Conservation (phyloP, 345 rosid species). For the Rhizophora mangle region DNA sequence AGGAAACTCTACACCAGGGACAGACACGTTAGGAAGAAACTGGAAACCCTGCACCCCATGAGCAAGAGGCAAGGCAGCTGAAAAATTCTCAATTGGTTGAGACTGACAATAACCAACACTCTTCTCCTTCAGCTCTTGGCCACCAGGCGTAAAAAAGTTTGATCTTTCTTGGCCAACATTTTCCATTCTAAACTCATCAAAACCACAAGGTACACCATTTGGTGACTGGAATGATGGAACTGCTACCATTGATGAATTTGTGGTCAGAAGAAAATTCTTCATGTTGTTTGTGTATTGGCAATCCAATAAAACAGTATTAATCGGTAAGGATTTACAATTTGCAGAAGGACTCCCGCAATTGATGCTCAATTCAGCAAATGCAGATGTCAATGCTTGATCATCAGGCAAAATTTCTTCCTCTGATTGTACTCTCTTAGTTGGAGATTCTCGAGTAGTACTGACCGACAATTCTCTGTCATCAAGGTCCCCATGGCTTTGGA, state of each 20-base stretch:
- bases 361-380: conserved; percentile 48
- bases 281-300: conserved; percentile 27
- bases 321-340: conserved; percentile 25
- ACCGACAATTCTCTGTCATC: conserved; percentile 23
- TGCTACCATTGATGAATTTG: conserved; percentile 29
- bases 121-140: conserved; percentile 39
- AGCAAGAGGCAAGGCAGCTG: conserved; percentile 37
- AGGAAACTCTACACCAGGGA: conserved; percentile 41
- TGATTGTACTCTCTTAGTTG: conserved; percentile 26
- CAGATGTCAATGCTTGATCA: conserved; percentile 50
- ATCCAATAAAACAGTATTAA: conserved; percentile 26
- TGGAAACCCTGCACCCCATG: conserved; percentile 45
- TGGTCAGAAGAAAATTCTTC: conserved; percentile 21
- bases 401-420: conserved; percentile 50
- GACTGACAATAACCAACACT: conserved; percentile 44
- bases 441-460: conserved; percentile 26
- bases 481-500: conserved; percentile 27
- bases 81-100: conserved; percentile 28
- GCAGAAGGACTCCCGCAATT: conserved; percentile 24
- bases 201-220: conserved; percentile 29
- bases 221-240: conserved; percentile 37
- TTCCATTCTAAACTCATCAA: conserved; percentile 36
- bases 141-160: conserved; percentile 29
- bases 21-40: conserved; percentile 34
- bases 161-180: conserved; percentile 30